Base-by-base conservation (phyloP, 2,329 filamentous ascomycete genomes). In the Nigrospora osmanthi region DNA sequence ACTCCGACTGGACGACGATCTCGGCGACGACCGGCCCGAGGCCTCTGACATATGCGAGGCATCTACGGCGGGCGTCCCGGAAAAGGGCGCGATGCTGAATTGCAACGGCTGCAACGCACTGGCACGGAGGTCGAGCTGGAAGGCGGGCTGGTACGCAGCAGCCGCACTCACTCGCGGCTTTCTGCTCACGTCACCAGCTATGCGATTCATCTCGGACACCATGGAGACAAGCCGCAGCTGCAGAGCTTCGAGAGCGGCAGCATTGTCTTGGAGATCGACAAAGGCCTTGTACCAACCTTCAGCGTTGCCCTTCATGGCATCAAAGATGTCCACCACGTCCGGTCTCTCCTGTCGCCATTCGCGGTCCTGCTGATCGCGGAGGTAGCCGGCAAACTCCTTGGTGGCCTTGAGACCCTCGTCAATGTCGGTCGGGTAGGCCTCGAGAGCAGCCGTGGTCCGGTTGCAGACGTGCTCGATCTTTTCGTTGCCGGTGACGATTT, bases 271-370 rank as follows among this genome's bases (percentile, higher is more conserved):
- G 47, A 96, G 72, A 44, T 85, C 84, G 44, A 81, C 75, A 57
- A 95, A 83, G 7, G 89, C 89, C 46, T 83, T 81, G 47, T 83
- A 80, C 91, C 91, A 97, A 37, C 90, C 89, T 51, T 94, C 86
- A 10, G 89, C 84, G 55, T 97, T 97, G 32, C 88, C 87, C 57
- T 86, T 85, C 90, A 97, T 97, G 34, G 90, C 89, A 35, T 83
- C 78, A 54, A 87, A 93, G 16, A 95, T 88, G 39, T 87, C 82
- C 33, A 76, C 73, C 39, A 84, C 70, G 40, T 80, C 74, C 2
- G 76, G 72, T 17, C 87, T 77, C 40, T 84, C 80, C 42, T 74
- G 66, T 45, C 80, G 75, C 62, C 78, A 80, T 52, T 75, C 72
- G 5, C 78, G 73, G 34, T 81, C 70, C 38, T 79, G 75, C 49